Percentiles rank a stretch among this genome's conserved stretches.
These are phyloP conservation scores for Lentithecium fluviatile DNA, from an alignment of 495 filamentous ascomycete species.

Conservation along the genomic window DNA sequence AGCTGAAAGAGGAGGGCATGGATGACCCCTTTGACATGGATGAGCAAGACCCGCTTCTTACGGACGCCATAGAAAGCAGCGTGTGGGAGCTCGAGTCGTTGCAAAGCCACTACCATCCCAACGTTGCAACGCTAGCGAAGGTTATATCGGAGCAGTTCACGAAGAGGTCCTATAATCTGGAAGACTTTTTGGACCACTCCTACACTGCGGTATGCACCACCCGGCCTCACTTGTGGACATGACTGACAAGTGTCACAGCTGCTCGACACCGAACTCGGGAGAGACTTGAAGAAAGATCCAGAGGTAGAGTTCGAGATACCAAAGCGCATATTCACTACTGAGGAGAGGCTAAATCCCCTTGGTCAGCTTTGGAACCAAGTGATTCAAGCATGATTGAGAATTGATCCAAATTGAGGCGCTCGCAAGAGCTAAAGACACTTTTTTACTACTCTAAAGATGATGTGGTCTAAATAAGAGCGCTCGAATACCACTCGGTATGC, in stretches of 20 bases:
- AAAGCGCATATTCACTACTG: conserved; percentile 73
- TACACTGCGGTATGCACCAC: conserved; percentile 71
- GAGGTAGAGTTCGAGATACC: conserved; percentile 94
- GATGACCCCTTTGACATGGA: conserved; percentile 74
- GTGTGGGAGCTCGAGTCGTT: conserved; percentile 92
- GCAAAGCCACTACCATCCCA: conserved; percentile 93
- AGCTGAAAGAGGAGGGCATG: conserved; percentile 64
- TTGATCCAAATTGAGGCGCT: not conserved
- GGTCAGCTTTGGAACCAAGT: conserved; percentile 37
- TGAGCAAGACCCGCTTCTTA: conserved; percentile 80
- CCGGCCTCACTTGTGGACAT: not conserved
- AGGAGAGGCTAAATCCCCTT: conserved; percentile 46
- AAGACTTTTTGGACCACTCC: conserved; percentile 95
- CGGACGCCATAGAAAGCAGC: conserved; percentile 83
- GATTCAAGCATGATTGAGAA: conserved; percentile 11
- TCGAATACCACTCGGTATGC: too few species aligned
- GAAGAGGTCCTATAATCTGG: conserved; percentile 85
- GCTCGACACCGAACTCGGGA: conserved; percentile 75
- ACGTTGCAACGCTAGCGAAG: conserved; percentile 88
- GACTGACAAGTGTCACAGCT: conserved; percentile 51
- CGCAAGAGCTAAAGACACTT: not conserved
- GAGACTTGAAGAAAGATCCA: conserved; percentile 77
- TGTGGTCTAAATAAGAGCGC: too few species aligned
- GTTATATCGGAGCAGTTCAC: conserved; percentile 98
- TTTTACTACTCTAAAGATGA: too few species aligned